Evolutionary conservation across 176 grass and related monocot genomes (phyloP), one percentile per base, ranked within the genome.

Genomic region (Oryza glaberrima): DNA sequence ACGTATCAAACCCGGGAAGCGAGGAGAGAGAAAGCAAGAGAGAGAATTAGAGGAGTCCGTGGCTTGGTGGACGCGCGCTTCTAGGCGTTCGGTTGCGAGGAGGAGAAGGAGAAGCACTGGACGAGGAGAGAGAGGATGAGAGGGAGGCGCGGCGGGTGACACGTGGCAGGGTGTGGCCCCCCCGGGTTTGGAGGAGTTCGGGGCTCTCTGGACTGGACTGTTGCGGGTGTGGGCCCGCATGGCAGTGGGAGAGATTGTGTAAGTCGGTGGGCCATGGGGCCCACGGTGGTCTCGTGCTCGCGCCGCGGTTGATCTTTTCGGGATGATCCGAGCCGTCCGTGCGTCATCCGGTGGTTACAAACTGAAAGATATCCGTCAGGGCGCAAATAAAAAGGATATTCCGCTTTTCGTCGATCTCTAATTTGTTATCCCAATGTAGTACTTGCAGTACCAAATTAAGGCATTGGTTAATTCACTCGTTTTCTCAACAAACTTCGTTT

Each of bases 111-210:
- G 54, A 58, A 56, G 51, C 51, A 19, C 16, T 56, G 51, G 51
- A 56, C 40, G 10, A 64, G 8, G 41, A 25, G 63, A 45, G 64
- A 36, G 19, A 28, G 82, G 72, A 75, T 51, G 60, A 81, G 70
- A 79, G 75, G 26, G 19, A 43, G 0, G 13, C 34, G 80, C 35
- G 4, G 3, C 14, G 49, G n/a, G 9, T 71, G 80, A 90, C 80
- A 77, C 70, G 63, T 75, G 85, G 81, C 56, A 0, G 3, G 17
- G 35, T 36, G 35, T 11, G 30, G 45, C 2, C 35, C 32, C 61
- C 32, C 61, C 1, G 28, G 2, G 7, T 0, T 6, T 16, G n/a
- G 11, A 13, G 19, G 9, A 23, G 35, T 3, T 26, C 25, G 16
- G 56, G 17, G 1, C 22, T 15, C 9, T 32, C 2, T 32, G 30